These are phyloP conservation scores for Neurospora cerealis DNA, from an alignment of 495 filamentous ascomycete species.

Conservation along the genomic window DNA sequence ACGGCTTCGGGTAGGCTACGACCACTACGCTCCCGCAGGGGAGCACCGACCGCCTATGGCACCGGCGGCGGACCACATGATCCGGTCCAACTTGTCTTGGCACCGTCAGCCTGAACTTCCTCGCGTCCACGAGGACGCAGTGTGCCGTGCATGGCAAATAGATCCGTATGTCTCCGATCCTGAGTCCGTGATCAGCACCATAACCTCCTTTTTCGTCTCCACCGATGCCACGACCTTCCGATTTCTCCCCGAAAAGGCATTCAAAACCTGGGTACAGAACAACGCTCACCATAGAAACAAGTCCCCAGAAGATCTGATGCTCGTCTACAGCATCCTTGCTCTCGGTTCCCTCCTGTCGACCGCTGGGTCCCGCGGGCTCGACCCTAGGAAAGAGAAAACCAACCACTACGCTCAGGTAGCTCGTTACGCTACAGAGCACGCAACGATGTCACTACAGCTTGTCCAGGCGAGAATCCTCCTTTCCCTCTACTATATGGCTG, in stretches of 20 bases:
- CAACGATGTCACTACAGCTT: constrained; percentile 47
- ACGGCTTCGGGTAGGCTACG: constrained; percentile 30
- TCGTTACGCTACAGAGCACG: constrained; percentile 45
- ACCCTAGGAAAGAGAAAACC: background rate
- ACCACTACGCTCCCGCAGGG: constrained; percentile 26
- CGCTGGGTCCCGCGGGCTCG: background rate
- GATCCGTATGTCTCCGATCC: constrained; percentile 52
- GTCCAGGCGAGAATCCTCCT: constrained; percentile 55
- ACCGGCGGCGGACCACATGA: constrained; percentile 21
- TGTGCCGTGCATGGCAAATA: constrained; percentile 48
- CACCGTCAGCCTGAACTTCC: constrained; percentile 30
- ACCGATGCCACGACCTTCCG: constrained; percentile 16
- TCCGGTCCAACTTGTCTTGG: constrained; percentile 24
- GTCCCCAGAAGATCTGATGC: constrained; percentile 56
- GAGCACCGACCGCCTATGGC: constrained; percentile 23
- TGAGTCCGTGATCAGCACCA: constrained; percentile 18
- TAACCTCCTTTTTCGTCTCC: constrained; percentile 17
- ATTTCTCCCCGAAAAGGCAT: constrained; percentile 40
- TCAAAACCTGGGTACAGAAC: constrained; percentile 25
- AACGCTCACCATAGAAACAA: constrained; percentile 37
- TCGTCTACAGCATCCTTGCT: constrained; percentile 56
- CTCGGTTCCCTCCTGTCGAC: constrained; percentile 30
- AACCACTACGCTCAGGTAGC: constrained; percentile 47
- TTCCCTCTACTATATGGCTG: constrained; percentile 52
- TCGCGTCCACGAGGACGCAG: constrained; percentile 36